Base-by-base conservation (phyloP, 148 eudicot genomes). In the Dysphania ambrosioides region DNA sequence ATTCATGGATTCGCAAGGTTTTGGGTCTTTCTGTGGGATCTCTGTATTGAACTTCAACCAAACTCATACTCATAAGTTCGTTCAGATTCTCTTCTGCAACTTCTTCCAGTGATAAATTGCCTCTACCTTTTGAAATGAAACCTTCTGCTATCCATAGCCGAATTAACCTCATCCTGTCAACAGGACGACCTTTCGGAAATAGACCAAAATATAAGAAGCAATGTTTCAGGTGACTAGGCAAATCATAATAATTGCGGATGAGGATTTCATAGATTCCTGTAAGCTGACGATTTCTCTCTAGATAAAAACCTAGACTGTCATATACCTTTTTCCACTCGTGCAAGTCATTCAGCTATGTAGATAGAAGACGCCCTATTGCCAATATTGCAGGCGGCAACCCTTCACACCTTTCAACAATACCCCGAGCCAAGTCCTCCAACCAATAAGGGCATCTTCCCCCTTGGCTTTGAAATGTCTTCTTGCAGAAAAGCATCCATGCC, bases 321-420 rank as follows among this genome's bases (percentile, higher is more conserved):
- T 74, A 72, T 27, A 84, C 68, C 24, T 67, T 80, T 23, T 77
- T 11, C 89, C 89, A 84, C 58, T 71, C 79, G 1, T 2, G 1
- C 2, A 31, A 66, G 65, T 35, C 23, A 8, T 44, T 21, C 13
- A 32, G 57, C 71, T 75, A 81, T 2, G 75, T 70, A 11, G 86
- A 79, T 13, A 86, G 66, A 23, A 79, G 60, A 24, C 53, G 34
- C 1, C 77, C 85, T 13, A 83, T 59, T 34, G 72, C 81, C 8
- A 59, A 34, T 30, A 85, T 77, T 47, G 78, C 83, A 13, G 40
- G 71, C 1, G 88, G 88, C 24, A 82, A 23, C 32, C 86, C 86
- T 47, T 79, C 86, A 77, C 87, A 84, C 72, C 68, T 80, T 67
- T 57, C 53, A n/a, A 84, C 65, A 13, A 86, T 61, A 49, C 62